A percentile compares a stretch with the other conserved stretches of the same genome.
Evolutionary conservation across 2,329 filamentous ascomycete genomes (phyloP).

Genomic region (Talaromyces amestolkiae): DNA sequence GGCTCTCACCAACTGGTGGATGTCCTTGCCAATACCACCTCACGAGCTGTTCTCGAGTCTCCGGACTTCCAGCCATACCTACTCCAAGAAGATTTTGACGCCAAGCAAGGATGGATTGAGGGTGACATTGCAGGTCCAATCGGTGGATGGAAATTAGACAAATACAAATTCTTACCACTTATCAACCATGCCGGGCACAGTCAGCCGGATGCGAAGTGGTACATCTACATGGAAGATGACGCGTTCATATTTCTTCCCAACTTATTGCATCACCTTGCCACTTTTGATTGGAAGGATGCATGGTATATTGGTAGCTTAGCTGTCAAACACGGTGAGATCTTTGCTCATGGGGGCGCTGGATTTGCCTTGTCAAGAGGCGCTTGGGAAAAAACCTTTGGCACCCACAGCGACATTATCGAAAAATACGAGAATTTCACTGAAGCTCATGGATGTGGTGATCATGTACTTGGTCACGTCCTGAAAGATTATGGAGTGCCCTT

Average conservation of each 20-base stretch:
- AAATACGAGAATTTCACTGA: conserved; percentile 42
- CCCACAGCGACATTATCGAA: conserved; percentile 47
- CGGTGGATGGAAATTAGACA: conserved; percentile 56
- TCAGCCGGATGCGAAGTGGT: conserved; percentile 57
- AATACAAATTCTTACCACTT: conserved; percentile 62
- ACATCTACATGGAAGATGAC: conserved; percentile 59
- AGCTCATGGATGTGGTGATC: conserved; percentile 54
- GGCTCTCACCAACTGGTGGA: conserved; percentile 26
- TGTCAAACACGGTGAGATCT: conserved; percentile 44
- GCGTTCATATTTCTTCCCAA: conserved; percentile 58
- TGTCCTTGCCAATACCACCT: conserved; percentile 26
- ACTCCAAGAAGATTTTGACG: conserved; percentile 26
- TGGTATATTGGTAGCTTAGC: conserved; percentile 54
- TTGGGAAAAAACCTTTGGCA: conserved; percentile 49
- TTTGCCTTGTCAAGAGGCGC: conserved; percentile 52
- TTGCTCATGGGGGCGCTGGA: conserved; percentile 58
- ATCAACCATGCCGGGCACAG: conserved; percentile 53
- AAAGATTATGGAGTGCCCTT: conserved; percentile 51
- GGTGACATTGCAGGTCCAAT: conserved; percentile 23
- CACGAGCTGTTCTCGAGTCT: conserved; percentile 16
- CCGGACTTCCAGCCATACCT: conserved; percentile 24
- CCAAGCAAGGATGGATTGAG: conserved; percentile 27
- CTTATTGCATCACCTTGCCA: conserved; percentile 49
- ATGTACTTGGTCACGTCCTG: conserved; percentile 49
- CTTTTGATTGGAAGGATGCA: conserved; percentile 44